Percentiles rank a stretch among this genome's conserved stretches.
Evolutionary conservation across 2,329 filamentous ascomycete genomes (phyloP).

Genomic region (Dactylonectria estremocensis): DNA sequence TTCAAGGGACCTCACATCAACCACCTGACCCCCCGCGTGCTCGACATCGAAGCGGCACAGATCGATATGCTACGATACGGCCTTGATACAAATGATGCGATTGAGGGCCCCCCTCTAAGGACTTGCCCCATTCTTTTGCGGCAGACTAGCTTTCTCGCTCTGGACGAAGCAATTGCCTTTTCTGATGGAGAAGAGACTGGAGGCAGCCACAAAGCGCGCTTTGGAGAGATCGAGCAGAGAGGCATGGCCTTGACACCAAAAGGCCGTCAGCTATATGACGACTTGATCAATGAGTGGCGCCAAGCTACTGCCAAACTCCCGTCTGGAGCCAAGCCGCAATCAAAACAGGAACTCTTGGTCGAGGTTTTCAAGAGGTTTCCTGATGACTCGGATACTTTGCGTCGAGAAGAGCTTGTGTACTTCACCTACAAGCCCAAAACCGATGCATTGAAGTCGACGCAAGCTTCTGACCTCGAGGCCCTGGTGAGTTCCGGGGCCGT

Average conservation of each 20-base stretch:
- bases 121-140: too few species aligned
- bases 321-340: neutral
- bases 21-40: conserved; percentile 25
- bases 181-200: conserved; percentile 6
- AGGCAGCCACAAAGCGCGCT: conserved; percentile 57
- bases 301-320: neutral
- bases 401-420: too few species aligned
- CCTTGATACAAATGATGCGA: neutral
- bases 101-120: too few species aligned
- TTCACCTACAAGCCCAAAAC: conserved; percentile 28
- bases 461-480: conserved; percentile 48
- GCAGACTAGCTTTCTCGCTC: conserved; percentile 44
- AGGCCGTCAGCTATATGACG: conserved; percentile 62
- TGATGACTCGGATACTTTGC: conserved; percentile 48
- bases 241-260: conserved; percentile 62
- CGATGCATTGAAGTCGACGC: conserved; percentile 30
- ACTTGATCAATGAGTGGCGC: conserved; percentile 49
- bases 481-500: conserved; percentile 47
- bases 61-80: conserved; percentile 9
- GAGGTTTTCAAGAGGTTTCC: conserved; percentile 54
- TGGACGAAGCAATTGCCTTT: conserved; percentile 63
- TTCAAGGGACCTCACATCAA: conserved; percentile 22
- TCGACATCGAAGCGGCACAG: conserved; percentile 22
- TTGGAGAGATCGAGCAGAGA: conserved; percentile 67
- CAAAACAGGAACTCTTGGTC: conserved; percentile 37